phyloP scores from a whole-genome alignment of 208 protist species.

The Crithidia fasciculata region DNA sequence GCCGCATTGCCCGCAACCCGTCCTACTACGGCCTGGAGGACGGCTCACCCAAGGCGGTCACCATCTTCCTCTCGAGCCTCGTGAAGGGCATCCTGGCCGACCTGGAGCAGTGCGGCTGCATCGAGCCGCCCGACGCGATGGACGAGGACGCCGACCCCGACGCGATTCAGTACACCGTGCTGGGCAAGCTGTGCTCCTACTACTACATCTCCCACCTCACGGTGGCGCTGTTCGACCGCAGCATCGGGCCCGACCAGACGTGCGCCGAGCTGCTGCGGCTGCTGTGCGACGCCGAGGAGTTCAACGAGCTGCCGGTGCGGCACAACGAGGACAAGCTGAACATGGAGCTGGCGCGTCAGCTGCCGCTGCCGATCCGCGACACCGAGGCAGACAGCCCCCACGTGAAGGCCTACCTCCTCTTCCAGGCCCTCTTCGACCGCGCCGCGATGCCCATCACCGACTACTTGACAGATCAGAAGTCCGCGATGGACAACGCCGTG shows the following conservation, averaged over 20 bases:
- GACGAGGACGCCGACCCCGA: slow-evolving; percentile 68
- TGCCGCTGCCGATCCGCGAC: slow-evolving; percentile 78
- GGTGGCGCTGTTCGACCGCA: slow-evolving; percentile 88
- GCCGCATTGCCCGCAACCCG: slow-evolving; percentile 97
- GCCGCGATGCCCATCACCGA: slow-evolving; percentile 96
- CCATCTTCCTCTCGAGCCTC: slow-evolving; percentile 84
- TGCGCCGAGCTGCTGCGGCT: slow-evolving; percentile 83
- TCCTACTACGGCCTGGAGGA: slow-evolving; percentile 98
- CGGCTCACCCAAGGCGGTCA: slow-evolving; percentile 82
- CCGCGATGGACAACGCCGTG: slow-evolving; percentile 97
- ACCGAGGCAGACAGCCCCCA: slow-evolving; percentile 90
- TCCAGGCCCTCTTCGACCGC: slow-evolving; percentile 97
- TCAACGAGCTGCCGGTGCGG: slow-evolving; percentile 96
- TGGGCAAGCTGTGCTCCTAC: slow-evolving; percentile 98
- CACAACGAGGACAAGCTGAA: slow-evolving; percentile 99
- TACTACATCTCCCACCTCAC: slow-evolving; percentile 99
- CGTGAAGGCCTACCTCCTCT: slow-evolving; percentile 97
- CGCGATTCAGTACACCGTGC: slow-evolving; percentile 83
- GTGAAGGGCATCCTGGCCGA: slow-evolving; percentile 85
- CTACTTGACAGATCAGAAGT: slow-evolving; percentile 98
- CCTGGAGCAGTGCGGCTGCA: slow-evolving; percentile 84
- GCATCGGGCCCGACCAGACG: slow-evolving; percentile 61
- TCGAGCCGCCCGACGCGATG: slow-evolving; percentile 59
- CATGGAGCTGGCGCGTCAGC: slow-evolving; percentile 66
- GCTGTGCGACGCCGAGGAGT: slow-evolving; percentile 95